These are phyloP conservation scores for Paracoccidioides brasiliensis DNA, from an alignment of 2,329 filamentous ascomycete genomes.

Conservation along the genomic window DNA sequence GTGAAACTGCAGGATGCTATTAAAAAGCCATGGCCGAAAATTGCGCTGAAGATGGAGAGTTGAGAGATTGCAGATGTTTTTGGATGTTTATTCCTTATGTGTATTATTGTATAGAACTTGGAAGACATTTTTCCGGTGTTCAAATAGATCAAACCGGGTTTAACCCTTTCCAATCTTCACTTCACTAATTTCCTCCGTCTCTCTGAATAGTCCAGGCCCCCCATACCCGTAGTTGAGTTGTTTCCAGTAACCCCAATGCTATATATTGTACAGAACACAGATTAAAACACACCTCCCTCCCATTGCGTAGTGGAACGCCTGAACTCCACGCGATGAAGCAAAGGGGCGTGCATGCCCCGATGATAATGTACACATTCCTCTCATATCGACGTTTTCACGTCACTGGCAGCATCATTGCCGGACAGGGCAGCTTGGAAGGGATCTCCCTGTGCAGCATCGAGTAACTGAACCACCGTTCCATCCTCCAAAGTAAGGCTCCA, in stretches of 20 bases:
- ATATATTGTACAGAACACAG: neutral
- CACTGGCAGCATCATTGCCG: slow-evolving; percentile 11
- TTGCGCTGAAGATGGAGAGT: slow-evolving; percentile 37
- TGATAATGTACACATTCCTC: neutral
- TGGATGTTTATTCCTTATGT: slow-evolving; percentile 14
- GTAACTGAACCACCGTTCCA: slow-evolving; percentile 58
- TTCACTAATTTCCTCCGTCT: neutral
- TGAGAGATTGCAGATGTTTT: neutral
- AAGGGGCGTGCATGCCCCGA: neutral
- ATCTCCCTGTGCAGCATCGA: slow-evolving; percentile 56
- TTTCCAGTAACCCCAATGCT: slow-evolving; percentile 1
- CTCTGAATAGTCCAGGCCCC: neutral
- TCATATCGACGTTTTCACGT: neutral
- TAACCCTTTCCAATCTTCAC: neutral
- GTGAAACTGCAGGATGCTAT: slow-evolving; percentile 82
- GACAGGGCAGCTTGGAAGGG: slow-evolving; percentile 47
- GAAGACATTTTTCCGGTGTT: slow-evolving; percentile 5
- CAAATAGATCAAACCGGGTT: neutral
- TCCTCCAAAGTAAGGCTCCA: slow-evolving; percentile 69
- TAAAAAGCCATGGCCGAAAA: slow-evolving; percentile 64
- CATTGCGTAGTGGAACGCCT: neutral
- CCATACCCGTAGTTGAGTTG: neutral
- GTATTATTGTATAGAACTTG: slow-evolving; percentile 28
- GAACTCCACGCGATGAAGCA: slow-evolving; percentile 1
- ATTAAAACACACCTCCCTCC: neutral